Evolutionary conservation across 345 rosid genomes (phyloP).

Genomic region (Streptanthus diversifolius): DNA sequence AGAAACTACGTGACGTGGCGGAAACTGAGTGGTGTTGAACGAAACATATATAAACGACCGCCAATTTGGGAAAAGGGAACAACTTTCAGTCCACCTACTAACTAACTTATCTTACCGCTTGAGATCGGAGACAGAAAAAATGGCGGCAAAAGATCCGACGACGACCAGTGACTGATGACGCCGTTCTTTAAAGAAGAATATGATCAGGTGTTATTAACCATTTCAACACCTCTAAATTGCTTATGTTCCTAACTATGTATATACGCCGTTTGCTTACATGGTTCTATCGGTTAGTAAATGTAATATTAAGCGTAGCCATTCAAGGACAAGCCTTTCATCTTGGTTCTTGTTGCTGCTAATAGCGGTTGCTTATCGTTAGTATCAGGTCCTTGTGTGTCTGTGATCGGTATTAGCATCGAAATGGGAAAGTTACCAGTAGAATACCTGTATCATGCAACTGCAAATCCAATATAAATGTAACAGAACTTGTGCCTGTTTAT

Average conservation of each 20-base stretch:
- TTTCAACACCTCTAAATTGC: neutral
- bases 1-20: neutral
- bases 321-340: neutral
- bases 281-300: neutral
- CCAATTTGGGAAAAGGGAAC: neutral
- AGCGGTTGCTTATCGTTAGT: neutral
- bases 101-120: neutral
- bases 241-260: neutral
- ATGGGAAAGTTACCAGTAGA: neutral
- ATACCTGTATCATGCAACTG: neutral
- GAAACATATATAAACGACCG: constrained; percentile 18
- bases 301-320: neutral
- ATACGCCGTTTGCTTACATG: neutral
- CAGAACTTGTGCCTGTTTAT: neutral
- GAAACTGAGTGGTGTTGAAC: neutral
- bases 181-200: constrained; percentile 83
- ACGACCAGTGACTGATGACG: constrained; percentile 34
- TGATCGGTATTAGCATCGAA: neutral
- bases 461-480: neutral
- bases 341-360: neutral
- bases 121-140: constrained; percentile 28
- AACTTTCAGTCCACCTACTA: neutral
- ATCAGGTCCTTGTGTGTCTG: neutral
- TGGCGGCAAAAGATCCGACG: constrained; percentile 34
- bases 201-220: constrained; percentile 51